These are phyloP conservation scores for Rhizopogon vesiculosus DNA, from an alignment of 768 basidiomycete species.

Conservation along the genomic window DNA sequence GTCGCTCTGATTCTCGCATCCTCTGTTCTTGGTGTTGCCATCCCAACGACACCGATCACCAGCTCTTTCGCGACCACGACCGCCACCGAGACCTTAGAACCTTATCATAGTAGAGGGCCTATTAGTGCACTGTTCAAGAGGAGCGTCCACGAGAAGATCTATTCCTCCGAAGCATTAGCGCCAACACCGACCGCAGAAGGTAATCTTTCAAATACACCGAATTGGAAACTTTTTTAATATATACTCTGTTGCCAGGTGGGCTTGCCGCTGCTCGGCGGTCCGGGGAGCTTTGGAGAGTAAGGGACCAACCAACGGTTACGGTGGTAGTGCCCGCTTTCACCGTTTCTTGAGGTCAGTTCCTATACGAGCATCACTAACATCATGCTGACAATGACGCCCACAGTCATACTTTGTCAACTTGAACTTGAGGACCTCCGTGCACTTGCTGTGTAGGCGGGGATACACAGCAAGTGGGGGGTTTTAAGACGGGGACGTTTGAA, in stretches of 20 bases:
- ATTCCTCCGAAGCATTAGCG: too few relatives aligned
- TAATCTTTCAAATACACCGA: background rate
- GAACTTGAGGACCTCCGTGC: background rate
- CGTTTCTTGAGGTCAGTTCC: background rate
- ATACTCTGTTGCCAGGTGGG: background rate
- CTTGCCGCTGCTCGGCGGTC: background rate
- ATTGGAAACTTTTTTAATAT: background rate
- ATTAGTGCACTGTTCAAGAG: too few relatives aligned
- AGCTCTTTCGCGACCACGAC: too few relatives aligned
- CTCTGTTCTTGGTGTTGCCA: conserved; percentile 8
- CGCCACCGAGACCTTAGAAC: too few relatives aligned
- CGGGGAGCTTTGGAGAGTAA: background rate
- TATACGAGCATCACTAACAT: background rate
- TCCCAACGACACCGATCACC: conserved; percentile 1
- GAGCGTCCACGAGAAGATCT: too few relatives aligned
- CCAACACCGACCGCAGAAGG: too few relatives aligned
- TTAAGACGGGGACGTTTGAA: too few relatives aligned
- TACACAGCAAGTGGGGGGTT: background rate
- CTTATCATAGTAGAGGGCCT: too few relatives aligned
- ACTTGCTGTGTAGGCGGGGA: background rate
- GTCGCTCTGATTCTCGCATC: conserved; percentile 6
- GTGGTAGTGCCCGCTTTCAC: background rate
- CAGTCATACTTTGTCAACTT: background rate
- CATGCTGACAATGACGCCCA: background rate
- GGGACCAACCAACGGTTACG: too few relatives aligned